These are phyloP conservation scores for Paraglomus brasilianum DNA, from an alignment of 192 early-diverging fungal species.

Conservation along the genomic window DNA sequence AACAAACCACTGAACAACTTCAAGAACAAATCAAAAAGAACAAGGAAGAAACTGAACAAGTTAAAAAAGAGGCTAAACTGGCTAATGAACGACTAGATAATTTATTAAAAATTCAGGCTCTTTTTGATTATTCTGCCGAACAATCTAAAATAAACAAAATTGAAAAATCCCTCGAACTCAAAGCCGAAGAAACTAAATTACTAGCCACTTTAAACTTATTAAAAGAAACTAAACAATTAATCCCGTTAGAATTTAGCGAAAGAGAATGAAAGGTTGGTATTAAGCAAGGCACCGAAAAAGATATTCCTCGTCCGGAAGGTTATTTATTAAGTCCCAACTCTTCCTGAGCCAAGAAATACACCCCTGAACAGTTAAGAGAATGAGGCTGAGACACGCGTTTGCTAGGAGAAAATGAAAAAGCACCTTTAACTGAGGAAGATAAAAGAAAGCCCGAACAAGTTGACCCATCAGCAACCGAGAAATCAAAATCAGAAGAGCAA, in stretches of 20 bases:
- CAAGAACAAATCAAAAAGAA: slow-evolving; percentile 16
- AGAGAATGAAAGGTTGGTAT: slow-evolving; percentile 5
- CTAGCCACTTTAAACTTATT: background rate
- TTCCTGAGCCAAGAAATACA: slow-evolving; percentile 20
- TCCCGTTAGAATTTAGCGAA: background rate
- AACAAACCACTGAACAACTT: slow-evolving; percentile 7
- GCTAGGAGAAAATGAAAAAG: background rate
- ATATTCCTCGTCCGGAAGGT: background rate
- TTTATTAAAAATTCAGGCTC: background rate
- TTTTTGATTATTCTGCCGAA: background rate
- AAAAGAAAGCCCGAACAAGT: slow-evolving; percentile 16
- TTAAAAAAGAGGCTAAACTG: background rate
- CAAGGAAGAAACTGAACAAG: slow-evolving; percentile 12
- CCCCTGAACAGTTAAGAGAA: background rate
- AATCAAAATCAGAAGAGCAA: background rate
- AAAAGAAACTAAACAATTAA: slow-evolving; percentile 7
- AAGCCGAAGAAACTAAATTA: slow-evolving; percentile 21
- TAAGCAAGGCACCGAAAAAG: background rate
- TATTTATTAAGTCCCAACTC: background rate
- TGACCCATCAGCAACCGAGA: too few species aligned
- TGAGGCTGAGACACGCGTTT: background rate
- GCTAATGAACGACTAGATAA: slow-evolving; percentile 10
- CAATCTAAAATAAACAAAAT: slow-evolving; percentile 16
- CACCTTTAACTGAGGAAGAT: background rate
- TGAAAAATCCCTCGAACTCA: slow-evolving; percentile 15